Evolutionary conservation across 1,139 yeast species (phyloP), one percentile per base, ranked within the genome.

Genomic region (Torulaspora pretoriensis): DNA sequence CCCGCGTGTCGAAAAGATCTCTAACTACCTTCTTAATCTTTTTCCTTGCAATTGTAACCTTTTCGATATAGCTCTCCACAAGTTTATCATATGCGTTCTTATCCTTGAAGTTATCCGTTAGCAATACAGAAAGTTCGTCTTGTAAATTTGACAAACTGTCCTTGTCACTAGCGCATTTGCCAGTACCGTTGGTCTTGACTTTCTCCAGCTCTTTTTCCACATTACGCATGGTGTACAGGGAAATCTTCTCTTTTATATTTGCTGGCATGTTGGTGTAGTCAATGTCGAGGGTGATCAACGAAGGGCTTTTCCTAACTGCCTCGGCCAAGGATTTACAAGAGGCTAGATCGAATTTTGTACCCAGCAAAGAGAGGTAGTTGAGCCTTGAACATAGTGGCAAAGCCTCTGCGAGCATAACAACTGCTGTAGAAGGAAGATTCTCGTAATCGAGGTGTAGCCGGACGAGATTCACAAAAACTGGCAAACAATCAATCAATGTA

Each of bases 171-270:
- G 37, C 12, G 39, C 9, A 16, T 23, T 24, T 35, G 23, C 23
- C 28, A 13, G 38, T 46, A 19, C 40, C 44, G 10, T 47, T 40
- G 13, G 47, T 35, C 23, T 46, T 48, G 2, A 56, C 53, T 24
- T 45, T 54, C 17, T 49, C 50, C 9, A 68, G 52, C 46, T 61
- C 65, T 38, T 61, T 68, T 56, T 83, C 88, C 81, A 83, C 79
- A 59, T 84, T 83, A 56, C 81, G 75, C 80, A 84, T 81, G 2
- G 86, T 75, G 55, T 80, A 78, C 32, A 83, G 65, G 1, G 88
- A 85, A 42, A 83, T 71, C 50, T 73, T 73, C 47, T 81, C 83
- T 54, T 73, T 79, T 51, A 76, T 70, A 36, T 74, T 71, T 27
- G 64, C 61, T 2, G 81, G 72, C 38, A 83, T 71, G 41, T 71